Conservation (phyloP, 768 basidiomycete species). For the Termitomyces sp. region DNA sequence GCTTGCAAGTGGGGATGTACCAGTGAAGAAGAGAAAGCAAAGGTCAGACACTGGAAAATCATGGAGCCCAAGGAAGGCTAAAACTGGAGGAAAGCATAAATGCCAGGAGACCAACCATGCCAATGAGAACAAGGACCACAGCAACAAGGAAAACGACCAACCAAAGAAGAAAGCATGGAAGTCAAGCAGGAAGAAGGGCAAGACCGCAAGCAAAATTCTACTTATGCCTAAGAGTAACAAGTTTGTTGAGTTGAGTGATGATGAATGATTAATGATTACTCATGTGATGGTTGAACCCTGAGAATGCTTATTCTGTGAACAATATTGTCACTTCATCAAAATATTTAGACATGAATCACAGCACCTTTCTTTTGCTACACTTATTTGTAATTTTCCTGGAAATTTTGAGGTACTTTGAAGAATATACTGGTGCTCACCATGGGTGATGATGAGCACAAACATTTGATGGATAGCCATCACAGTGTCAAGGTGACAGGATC, state of each 20-base stretch:
- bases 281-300: too few species aligned
- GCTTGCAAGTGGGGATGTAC: neutral
- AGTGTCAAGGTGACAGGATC: too few species aligned
- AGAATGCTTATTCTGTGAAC: too few species aligned
- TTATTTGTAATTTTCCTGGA: too few species aligned
- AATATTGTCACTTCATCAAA: too few species aligned
- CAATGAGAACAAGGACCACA: neutral
- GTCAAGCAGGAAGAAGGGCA: neutral
- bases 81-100: neutral
- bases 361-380: too few species aligned
- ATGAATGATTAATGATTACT: too few species aligned
- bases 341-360: too few species aligned
- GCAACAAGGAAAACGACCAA: neutral
- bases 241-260: neutral
- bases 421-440: too few species aligned
- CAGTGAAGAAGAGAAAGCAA: neutral
- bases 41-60: neutral
- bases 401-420: too few species aligned
- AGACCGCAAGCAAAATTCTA: neutral
- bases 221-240: neutral
- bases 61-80: neutral
- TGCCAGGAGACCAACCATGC: neutral
- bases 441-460: too few species aligned
- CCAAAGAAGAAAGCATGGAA: neutral
- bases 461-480: too few species aligned